Base-by-base conservation (phyloP, 1,284 basidiomycete genomes). In the Leccinum pallidistipes region DNA sequence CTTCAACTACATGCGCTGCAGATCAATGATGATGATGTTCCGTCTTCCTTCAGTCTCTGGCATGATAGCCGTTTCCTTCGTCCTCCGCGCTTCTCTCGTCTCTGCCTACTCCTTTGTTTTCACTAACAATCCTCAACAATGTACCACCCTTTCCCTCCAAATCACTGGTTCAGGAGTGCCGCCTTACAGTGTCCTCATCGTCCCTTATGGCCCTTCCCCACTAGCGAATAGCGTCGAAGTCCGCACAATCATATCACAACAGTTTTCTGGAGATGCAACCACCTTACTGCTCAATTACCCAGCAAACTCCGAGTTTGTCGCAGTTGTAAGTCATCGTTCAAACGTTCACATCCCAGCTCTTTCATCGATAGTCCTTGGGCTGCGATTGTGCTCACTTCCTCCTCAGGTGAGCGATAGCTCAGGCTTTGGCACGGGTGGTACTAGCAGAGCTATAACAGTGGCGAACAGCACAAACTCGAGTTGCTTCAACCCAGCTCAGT, bases 381-480 rank as follows among this genome's bases (percentile, higher is more conserved):
- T 45, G 11, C 9, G 6, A 24, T 5, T 14, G 11, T 50, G 6
- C 49, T 55, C n/a, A 56, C 52, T n/a, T 34, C 3, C 8, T 38
- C 34, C 52, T 79, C 79, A 5, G 45, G 45, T 47, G 45, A 47
- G 45, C 45, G 45, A 47, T 47, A 47, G 45, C 45, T 47, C 45
- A 21, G 86, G 84, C 2, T 91, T 92, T 68, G 91, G 86, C 10
- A 79, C 85, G 0, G 91, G 91, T 8, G 91, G 91, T 7, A 91
- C 90, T 1, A 90, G 86, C 62, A 82, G 81, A 3, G 81, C 84
- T 1, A 84, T 83, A 2, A 80, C 77, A 59, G 88, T 91, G 36
- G 66, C 70, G 14, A 56, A 65, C 18, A 86, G 83, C 2, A 74
- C 74, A 52, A 83, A 87, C 68, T 66, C 79, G 18, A 81, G 79